Conservation (phyloP, 306 rosid species). For the Trifolium repens region DNA sequence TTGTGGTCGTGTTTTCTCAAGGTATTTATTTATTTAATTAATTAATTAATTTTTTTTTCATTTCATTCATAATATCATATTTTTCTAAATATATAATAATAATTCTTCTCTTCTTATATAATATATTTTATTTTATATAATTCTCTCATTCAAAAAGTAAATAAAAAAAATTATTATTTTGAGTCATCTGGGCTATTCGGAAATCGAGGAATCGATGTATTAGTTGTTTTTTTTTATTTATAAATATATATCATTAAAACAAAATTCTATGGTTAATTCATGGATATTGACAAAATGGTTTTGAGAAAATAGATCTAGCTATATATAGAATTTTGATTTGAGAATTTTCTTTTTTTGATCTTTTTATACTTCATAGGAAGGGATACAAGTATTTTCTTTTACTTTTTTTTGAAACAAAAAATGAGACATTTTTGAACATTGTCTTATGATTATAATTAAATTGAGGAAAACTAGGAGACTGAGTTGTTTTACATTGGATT, state of each 20-base stretch:
- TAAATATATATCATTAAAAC: neutral
- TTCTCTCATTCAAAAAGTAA: too few relatives aligned
- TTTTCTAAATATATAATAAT: neutral
- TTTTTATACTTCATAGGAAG: constrained; percentile 3
- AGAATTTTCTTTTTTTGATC: neutral
- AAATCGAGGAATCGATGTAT: neutral
- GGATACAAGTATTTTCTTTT: neutral
- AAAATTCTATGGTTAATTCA: neutral
- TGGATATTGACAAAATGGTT: constrained; percentile 27
- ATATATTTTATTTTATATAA: too few relatives aligned
- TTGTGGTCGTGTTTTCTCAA: constrained; percentile 95
- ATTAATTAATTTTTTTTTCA: neutral
- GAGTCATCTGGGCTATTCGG: neutral
- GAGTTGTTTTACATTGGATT: constrained; percentile 52
- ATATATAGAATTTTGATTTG: constrained; percentile 8
- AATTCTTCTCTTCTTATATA: too few relatives aligned
- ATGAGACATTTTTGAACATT: neutral
- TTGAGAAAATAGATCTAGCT: constrained; percentile 32
- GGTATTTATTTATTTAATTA: too few relatives aligned
- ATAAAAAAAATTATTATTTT: neutral
- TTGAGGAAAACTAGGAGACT: constrained; percentile 22
- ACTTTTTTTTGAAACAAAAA: neutral
- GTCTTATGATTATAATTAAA: constrained; percentile 15
- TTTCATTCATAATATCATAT: neutral
- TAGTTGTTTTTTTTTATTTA: neutral